Evolutionary conservation across 2,329 filamentous ascomycete species (phyloP).

Genomic region (Emericellopsis atlantica): DNA sequence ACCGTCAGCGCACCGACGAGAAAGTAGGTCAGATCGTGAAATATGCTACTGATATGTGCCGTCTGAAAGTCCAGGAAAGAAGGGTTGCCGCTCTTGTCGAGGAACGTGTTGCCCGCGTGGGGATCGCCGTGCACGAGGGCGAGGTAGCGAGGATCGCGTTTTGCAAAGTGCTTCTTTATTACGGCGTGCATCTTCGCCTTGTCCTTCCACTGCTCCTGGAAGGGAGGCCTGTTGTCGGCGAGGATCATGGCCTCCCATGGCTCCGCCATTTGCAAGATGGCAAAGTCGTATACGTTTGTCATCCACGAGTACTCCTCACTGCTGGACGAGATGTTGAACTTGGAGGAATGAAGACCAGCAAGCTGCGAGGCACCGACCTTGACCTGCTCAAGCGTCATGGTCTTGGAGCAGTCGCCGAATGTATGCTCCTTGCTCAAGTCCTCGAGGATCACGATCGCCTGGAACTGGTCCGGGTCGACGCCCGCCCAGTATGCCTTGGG

Average conservation of each 20-base stretch:
- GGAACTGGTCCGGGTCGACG: conserved; percentile 19
- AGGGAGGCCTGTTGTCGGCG: conserved; percentile 12
- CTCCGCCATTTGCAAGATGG: conserved; percentile 18
- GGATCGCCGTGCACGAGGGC: conserved; percentile 29
- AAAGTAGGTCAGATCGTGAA: conserved; percentile 28
- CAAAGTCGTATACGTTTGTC: conserved; percentile 22
- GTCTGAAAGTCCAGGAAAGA: conserved; percentile 29
- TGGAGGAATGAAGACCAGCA: conserved; percentile 24
- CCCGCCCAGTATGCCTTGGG: conserved; percentile 23
- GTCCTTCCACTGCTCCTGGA: conserved; percentile 23
- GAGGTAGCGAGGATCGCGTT: conserved; percentile 22
- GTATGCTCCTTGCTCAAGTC: conserved; percentile 19
- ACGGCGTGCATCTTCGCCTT: conserved; percentile 19
- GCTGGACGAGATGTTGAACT: conserved; percentile 14
- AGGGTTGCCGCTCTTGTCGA: conserved; percentile 17
- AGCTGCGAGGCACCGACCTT: conserved; percentile 23
- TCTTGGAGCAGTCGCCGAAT: conserved; percentile 15
- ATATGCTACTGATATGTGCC: conserved; percentile 25
- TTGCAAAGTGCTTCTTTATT: conserved; percentile 20
- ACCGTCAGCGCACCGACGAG: conserved; percentile 23
- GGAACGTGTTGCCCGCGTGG: conserved; percentile 29
- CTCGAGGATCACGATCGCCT: conserved; percentile 24
- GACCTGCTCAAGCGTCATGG: conserved; percentile 18
- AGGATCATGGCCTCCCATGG: conserved; percentile 17
- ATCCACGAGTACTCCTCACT: conserved; percentile 1